A percentile compares a stretch with the other conserved stretches of the same genome.
Conservation (phyloP, 345 rosid species). For the Brassica carinata region DNA sequence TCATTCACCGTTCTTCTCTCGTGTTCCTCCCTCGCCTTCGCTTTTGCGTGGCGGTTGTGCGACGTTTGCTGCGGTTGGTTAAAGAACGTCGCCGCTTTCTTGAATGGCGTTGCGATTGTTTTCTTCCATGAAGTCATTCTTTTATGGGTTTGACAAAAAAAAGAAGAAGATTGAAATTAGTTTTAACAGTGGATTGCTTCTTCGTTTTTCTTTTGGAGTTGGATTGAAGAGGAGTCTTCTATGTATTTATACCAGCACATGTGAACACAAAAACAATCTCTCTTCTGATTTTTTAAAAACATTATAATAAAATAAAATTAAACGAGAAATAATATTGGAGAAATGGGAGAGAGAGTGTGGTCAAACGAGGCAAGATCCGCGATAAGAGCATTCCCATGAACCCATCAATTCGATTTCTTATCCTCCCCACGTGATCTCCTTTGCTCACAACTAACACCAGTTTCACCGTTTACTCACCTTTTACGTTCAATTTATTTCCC, state of each 20-base stretch:
- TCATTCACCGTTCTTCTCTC: slow-evolving; percentile 52
- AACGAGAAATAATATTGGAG: slow-evolving; percentile 9
- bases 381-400: slow-evolving; percentile 60
- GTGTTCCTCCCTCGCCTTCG: slow-evolving; percentile 47
- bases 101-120: slow-evolving; percentile 76
- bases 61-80: slow-evolving; percentile 53
- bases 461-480: neutral
- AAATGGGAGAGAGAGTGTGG: slow-evolving; percentile 29
- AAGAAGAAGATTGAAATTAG: neutral
- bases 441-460: slow-evolving; percentile 23
- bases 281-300: neutral
- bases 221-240: slow-evolving; percentile 21
- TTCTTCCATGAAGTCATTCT: slow-evolving; percentile 81
- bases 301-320: neutral
- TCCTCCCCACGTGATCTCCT: slow-evolving; percentile 44
- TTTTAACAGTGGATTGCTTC: neutral
- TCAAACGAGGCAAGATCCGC: slow-evolving; percentile 73
- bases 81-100: slow-evolving; percentile 83
- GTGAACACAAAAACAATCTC: slow-evolving; percentile 33
- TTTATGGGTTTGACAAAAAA: neutral
- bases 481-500: neutral
- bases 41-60: slow-evolving; percentile 38
- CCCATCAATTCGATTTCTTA: slow-evolving; percentile 45
- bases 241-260: slow-evolving; percentile 37
- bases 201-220: slow-evolving; percentile 14